Base-by-base conservation (phyloP, 805 yeast species). In the Kurtzmaniella fragi region DNA sequence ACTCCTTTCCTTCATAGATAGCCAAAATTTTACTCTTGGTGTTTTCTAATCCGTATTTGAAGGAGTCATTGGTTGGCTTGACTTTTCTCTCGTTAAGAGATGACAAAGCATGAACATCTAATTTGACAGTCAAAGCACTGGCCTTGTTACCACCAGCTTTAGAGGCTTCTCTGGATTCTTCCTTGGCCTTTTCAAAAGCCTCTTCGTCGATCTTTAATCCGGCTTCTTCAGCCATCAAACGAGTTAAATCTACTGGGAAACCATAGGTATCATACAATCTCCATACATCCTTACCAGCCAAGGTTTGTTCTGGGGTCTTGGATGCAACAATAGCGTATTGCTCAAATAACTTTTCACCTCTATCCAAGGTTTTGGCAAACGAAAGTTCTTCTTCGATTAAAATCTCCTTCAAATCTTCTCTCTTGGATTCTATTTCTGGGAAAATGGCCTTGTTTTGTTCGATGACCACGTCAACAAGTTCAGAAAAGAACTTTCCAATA, bases 141-240 rank as follows among this genome's bases (percentile, higher is more conserved):
- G 63, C 66, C 39, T 70, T 61, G 43, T 78, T 72, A 50, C 86
- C 87, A 45, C 82, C 80, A 50, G 91, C 95, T 71, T 91, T 93
- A 16, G 97, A 89, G 31, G 98, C 98, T 70, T 90, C 97, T 60
- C 84, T 79, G 9, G 96, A 85, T 50, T 82, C 95, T 47, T 78
- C 76, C 60, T 82, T 86, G 35, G 99, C 98, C 50, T 78, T 78
- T 64, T 90, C 97, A 57, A 93, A 93, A 28, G 87, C 98, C 37
- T 71, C 81, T 60, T 89, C 95, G 61, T 93, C 97, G 47, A 93
- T 91, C 54, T 80, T 82, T 53, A 93, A 77, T 14, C 95, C 95
- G 43, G 93, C 87, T 67, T 93, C 99, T 65, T 91, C 98, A 34
- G 99, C 99, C 99, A 93, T 93, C 59, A 93, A 77, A 61, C 96